A percentile compares a stretch with the other conserved stretches of the same genome.
These are phyloP conservation scores for Tephrocybe sp. DNA, from an alignment of 768 basidiomycete genomes.

Conservation along the genomic window DNA sequence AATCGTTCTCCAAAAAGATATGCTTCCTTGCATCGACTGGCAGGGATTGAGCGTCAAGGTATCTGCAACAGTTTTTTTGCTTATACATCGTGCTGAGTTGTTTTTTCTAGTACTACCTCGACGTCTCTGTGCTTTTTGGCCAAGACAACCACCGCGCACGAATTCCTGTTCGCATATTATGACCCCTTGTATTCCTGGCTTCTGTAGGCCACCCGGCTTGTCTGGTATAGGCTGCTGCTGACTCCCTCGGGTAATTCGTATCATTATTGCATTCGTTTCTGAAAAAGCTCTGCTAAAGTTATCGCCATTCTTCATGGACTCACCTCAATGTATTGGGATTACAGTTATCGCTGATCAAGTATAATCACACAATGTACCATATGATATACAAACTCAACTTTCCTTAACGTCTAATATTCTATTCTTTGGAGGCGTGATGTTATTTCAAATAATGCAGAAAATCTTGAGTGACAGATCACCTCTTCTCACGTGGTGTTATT, in stretches of 20 bases:
- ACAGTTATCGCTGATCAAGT: background rate
- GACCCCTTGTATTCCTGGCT: slow-evolving; percentile 10
- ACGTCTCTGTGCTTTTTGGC: slow-evolving; percentile 63
- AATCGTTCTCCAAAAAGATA: slow-evolving; percentile 49
- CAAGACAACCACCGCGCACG: slow-evolving; percentile 62
- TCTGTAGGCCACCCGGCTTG: background rate
- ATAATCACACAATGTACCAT: background rate
- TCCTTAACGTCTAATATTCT: no score
- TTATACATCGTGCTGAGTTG: slow-evolving; percentile 9
- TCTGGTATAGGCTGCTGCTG: background rate
- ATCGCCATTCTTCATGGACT: background rate
- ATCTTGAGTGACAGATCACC: no score
- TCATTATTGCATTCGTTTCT: background rate
- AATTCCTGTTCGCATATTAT: slow-evolving; percentile 58
- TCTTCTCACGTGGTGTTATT: no score
- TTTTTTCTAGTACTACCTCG: slow-evolving; percentile 61
- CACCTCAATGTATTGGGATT: background rate
- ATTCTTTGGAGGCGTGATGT: no score
- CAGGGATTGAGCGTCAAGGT: slow-evolving; percentile 68
- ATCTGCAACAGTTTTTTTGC: slow-evolving; percentile 18
- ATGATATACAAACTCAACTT: background rate
- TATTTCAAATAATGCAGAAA: no score
- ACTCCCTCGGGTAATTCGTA: background rate
- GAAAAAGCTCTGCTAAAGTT: background rate
- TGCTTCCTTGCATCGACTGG: slow-evolving; percentile 69